Percentiles rank a stretch among this genome's conserved stretches.
Conservation (phyloP, 2,329 filamentous ascomycete species). For the Ophiostoma piceae region DNA sequence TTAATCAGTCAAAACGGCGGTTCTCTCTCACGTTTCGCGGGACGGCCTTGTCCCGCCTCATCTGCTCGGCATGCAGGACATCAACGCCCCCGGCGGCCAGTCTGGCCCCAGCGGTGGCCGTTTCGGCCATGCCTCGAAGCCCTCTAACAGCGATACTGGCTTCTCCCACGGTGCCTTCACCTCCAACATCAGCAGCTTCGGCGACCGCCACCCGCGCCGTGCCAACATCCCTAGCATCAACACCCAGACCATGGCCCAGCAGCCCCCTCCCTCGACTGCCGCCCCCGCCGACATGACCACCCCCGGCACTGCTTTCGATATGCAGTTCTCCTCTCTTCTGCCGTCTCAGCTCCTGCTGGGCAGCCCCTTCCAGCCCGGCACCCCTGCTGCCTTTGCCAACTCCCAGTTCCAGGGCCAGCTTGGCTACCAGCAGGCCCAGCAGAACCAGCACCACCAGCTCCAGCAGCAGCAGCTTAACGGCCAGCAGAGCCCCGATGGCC, state of each 20-base stretch:
- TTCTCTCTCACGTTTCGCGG: slow-evolving; percentile 70
- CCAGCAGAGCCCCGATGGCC: slow-evolving; percentile 65
- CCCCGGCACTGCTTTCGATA: slow-evolving; percentile 85
- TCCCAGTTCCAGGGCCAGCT: slow-evolving; percentile 86
- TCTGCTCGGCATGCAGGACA: slow-evolving; percentile 87
- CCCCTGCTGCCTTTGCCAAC: slow-evolving; percentile 80
- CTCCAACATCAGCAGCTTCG: slow-evolving; percentile 79
- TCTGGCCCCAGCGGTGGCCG: slow-evolving; percentile 55
- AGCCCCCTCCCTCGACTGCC: slow-evolving; percentile 34
- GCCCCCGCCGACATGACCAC: slow-evolving; percentile 71
- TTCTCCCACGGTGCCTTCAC: slow-evolving; percentile 91
- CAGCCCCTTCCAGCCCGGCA: slow-evolving; percentile 94
- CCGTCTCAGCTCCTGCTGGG: slow-evolving; percentile 92
- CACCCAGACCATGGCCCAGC: slow-evolving; percentile 60
- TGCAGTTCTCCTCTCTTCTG: slow-evolving; percentile 96
- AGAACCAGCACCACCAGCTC: slow-evolving; percentile 57
- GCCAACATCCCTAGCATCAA: slow-evolving; percentile 89
- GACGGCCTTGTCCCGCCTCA: slow-evolving; percentile 83
- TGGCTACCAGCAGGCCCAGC: slow-evolving; percentile 64
- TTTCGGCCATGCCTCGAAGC: slow-evolving; percentile 72
- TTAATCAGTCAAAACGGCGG: slow-evolving; percentile 70
- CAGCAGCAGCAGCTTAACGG: slow-evolving; percentile 49
- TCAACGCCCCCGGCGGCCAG: slow-evolving; percentile 57
- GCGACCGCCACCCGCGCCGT: slow-evolving; percentile 78
- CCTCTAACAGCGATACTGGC: slow-evolving; percentile 75